A percentile compares a stretch with the other conserved stretches of the same genome.
phyloP scores from a whole-genome alignment of 2,329 filamentous ascomycete genomes.

The Cladosporium sp. region DNA sequence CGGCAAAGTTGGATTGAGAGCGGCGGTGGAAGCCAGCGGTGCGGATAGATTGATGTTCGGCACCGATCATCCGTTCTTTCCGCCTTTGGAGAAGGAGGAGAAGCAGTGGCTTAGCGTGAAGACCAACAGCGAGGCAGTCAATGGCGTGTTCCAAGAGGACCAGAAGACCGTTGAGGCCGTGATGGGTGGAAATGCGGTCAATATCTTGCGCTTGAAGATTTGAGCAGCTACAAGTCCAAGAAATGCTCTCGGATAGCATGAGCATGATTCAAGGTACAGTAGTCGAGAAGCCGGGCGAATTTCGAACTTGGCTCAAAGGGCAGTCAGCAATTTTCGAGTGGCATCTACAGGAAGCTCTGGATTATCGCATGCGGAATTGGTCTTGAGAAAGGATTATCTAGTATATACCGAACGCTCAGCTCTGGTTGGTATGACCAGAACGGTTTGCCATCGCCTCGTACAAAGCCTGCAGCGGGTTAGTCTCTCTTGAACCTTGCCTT shows the following conservation, averaged over 20 bases:
- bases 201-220: slow-evolving; percentile 39
- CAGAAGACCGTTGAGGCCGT: slow-evolving; percentile 47
- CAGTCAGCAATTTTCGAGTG: no score
- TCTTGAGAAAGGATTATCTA: no score
- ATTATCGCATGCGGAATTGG: no score
- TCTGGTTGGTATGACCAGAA: no score
- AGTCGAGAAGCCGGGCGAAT: no score
- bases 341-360: no score
- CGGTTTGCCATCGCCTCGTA: slow-evolving; percentile 47
- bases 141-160: slow-evolving; percentile 45
- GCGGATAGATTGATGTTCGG: slow-evolving; percentile 70
- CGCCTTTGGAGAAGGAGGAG: slow-evolving; percentile 60
- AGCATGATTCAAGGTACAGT: no score
- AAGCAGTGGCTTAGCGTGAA: slow-evolving; percentile 67
- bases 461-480: slow-evolving; percentile 50
- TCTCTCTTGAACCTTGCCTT: no score
- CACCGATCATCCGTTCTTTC: slow-evolving; percentile 81
- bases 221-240: no score
- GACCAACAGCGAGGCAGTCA: slow-evolving; percentile 54
- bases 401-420: no score
- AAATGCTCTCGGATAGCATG: no score
- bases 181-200: slow-evolving; percentile 56
- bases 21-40: slow-evolving; percentile 63
- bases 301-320: no score
- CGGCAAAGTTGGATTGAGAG: slow-evolving; percentile 66